phyloP scores from a whole-genome alignment of 2,329 filamentous ascomycete genomes.

The Sarocladium oryzae region DNA sequence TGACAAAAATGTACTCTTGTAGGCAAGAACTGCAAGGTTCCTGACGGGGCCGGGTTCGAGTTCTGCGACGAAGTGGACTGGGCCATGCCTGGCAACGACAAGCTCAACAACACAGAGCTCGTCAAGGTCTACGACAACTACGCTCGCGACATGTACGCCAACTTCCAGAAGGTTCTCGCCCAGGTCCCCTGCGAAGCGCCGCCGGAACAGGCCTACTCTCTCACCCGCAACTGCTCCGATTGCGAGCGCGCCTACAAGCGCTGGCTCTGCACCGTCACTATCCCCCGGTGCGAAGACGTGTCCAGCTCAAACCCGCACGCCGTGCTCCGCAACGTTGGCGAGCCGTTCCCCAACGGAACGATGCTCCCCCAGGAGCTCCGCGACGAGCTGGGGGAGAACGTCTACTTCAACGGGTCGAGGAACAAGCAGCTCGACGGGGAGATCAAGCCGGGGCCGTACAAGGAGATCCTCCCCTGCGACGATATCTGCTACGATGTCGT shows the following conservation, averaged over 20 bases:
- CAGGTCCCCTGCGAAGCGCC: constrained; percentile 81
- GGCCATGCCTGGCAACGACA: constrained; percentile 75
- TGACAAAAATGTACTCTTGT: constrained; percentile 9
- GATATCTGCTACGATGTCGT: constrained; percentile 84
- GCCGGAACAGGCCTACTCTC: constrained; percentile 69
- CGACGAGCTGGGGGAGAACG: constrained; percentile 16
- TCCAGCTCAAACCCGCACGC: constrained; percentile 41
- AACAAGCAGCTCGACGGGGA: constrained; percentile 64
- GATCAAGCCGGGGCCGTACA: constrained; percentile 82
- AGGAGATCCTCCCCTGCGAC: constrained; percentile 82
- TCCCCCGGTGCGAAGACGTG: constrained; percentile 88
- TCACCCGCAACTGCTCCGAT: constrained; percentile 67
- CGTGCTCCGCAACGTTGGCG: constrained; percentile 60
- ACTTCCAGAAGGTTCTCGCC: constrained; percentile 75
- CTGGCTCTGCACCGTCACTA: constrained; percentile 91
- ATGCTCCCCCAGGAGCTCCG: constrained; percentile 32
- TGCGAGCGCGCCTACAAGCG: constrained; percentile 79
- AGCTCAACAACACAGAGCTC: constrained; percentile 55
- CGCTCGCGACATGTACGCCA: constrained; percentile 61
- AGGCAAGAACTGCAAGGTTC: constrained; percentile 77
- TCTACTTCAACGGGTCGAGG: constrained; percentile 45
- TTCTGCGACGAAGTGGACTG: constrained; percentile 89
- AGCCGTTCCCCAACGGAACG: constrained; percentile 65
- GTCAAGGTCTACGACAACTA: constrained; percentile 71
- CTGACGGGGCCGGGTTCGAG: constrained; percentile 64